Evolutionary conservation across 208 protist genomes (phyloP).

Genomic region (Borovskyia barvae): DNA sequence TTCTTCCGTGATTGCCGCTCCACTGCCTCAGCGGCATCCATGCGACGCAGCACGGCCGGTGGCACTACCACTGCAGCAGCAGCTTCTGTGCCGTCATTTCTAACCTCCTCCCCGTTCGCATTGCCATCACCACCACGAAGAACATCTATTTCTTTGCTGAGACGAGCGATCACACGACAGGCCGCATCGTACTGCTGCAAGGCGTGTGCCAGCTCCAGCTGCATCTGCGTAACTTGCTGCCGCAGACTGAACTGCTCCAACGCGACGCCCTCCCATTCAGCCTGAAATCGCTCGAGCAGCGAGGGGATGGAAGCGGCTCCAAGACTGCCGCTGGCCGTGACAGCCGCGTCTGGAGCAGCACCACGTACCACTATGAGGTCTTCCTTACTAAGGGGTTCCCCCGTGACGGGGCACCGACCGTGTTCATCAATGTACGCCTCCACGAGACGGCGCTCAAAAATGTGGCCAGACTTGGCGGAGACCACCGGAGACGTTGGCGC

Average conservation of each 20-base stretch:
- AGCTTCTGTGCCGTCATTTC: constrained; percentile 5
- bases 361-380: constrained; percentile 89
- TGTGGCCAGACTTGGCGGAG: constrained; percentile 86
- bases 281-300: constrained; percentile 94
- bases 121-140: constrained; percentile 11
- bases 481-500: constrained; percentile 95
- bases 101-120: constrained; percentile 3
- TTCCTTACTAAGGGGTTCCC: constrained; percentile 69
- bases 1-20: constrained; percentile 41
- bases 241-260: constrained; percentile 97
- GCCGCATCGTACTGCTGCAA: constrained; percentile 99
- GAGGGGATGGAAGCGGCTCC: constrained; percentile 84
- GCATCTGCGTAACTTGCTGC: constrained; percentile 86
- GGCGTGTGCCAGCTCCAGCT: constrained; percentile 96
- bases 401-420: constrained; percentile 94
- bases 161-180: constrained; percentile 96
- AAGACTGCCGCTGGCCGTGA: constrained; percentile 23
- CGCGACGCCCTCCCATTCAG: constrained; percentile 98
- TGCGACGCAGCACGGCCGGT: constrained; percentile 27
- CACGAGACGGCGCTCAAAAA: constrained; percentile 96
- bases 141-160: constrained; percentile 78
- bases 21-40: constrained; percentile 29
- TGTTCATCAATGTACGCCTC: constrained; percentile 94
- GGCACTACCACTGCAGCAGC: constrained; percentile 29
- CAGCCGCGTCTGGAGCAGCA: constrained; percentile 6